Base-by-base conservation (phyloP, 1,139 yeast species). In the Yamadazyma triangularis region DNA sequence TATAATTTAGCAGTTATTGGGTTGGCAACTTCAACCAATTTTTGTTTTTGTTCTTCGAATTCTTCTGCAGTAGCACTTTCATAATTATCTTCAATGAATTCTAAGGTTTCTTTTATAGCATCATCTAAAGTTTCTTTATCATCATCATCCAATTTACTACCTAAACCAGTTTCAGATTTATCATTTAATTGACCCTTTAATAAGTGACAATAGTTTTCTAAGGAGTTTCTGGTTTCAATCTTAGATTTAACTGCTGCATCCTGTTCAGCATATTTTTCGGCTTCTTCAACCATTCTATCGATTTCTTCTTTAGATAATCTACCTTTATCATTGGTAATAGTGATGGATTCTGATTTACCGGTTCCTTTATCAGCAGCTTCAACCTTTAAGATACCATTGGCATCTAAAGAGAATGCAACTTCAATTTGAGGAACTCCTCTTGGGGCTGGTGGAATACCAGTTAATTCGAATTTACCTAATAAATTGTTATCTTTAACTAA, bases 321-420 rank as follows among this genome's bases (percentile, higher is more conserved):
- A 55, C 96, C 96, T 77, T 89, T 88, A 64, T 91, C 97, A 61
- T 91, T 91, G 54, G 91, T 86, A 64, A 91, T 91, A 42, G 95
- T 86, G 56, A 91, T 86, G 42, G 94, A 81, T 65, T 91, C 87
- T 38, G 91, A 78, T 70, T 88, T 88, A 68, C 72, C 72, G 35
- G 71, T 65, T 33, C 71, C 71, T 52, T 65, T 66, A 44, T 65
- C 72, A 36, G 55, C 47, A 25, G 72, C 72, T 45, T 61, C 69
- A 41, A 65, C 72, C 52, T 64, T 65, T 47, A 65, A 63, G 45
- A 65, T 64, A 54, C 72, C 72, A 50, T 65, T 65, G 47, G 72
- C 72, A 53, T 65, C 72, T 42, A 65, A 60, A 14, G 67, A 56
- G 52, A 65, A 65, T 26, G 71, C 65, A 30, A 65, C 72, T 48